A percentile compares a stretch with the other conserved stretches of the same genome.
Conservation (phyloP, 1,284 basidiomycete genomes). For the Leccinum pachyderme region DNA sequence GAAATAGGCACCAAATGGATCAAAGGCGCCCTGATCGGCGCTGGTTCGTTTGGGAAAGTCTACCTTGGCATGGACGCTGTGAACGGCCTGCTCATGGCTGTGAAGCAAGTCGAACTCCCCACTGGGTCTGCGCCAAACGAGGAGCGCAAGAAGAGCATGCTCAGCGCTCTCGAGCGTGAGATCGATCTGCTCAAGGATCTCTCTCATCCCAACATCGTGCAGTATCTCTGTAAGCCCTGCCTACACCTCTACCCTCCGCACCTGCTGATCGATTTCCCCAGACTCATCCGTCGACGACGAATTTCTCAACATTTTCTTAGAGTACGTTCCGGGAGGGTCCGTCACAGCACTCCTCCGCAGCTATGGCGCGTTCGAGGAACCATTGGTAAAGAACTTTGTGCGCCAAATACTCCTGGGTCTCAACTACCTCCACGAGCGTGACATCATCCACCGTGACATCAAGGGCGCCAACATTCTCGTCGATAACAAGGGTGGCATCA, state of each 20-base stretch:
- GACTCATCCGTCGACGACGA: constrained; percentile 89
- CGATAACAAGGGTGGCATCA: constrained; percentile 97
- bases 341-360: constrained; percentile 90
- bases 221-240: constrained; percentile 80
- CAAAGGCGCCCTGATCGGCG: constrained; percentile 96
- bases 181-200: constrained; percentile 95
- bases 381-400: constrained; percentile 92
- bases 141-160: constrained; percentile 93
- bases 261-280: constrained; percentile 29
- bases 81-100: constrained; percentile 95
- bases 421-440: constrained; percentile 89
- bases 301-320: constrained; percentile 96
- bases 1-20: constrained; percentile 89
- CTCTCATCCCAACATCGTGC: constrained; percentile 97
- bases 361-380: constrained; percentile 97
- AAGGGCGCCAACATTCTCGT: constrained; percentile 98
- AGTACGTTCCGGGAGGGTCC: constrained; percentile 98
- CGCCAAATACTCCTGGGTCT: constrained; percentile 92
- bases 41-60: constrained; percentile 94
- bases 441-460: constrained; percentile 98
- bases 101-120: constrained; percentile 97
- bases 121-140: constrained; percentile 85
- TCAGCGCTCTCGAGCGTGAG: constrained; percentile 92
- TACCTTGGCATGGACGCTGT: constrained; percentile 97
- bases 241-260: background rate